These are phyloP conservation scores for Gastrolobium villosum DNA, from an alignment of 306 rosid species.

Conservation along the genomic window DNA sequence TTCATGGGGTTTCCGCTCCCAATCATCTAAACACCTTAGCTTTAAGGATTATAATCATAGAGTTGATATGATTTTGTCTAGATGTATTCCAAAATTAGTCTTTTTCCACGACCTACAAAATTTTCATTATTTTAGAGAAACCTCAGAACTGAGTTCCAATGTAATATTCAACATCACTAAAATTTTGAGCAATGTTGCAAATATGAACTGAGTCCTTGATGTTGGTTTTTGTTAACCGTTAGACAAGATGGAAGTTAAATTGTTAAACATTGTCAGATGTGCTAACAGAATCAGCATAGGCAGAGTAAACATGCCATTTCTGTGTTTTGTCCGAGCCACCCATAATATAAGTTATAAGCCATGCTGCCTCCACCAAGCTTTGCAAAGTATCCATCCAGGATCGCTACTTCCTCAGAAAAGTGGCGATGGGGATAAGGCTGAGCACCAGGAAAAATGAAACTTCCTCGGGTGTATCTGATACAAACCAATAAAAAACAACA, in stretches of 20 bases:
- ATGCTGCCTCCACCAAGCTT: too few relatives aligned
- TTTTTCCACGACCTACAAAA: background rate
- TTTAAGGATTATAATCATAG: background rate
- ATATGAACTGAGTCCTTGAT: conserved; percentile 18
- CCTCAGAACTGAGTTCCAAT: conserved; percentile 12
- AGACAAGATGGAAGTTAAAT: conserved; percentile 8
- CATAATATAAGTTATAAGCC: too few relatives aligned
- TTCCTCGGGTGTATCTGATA: too few relatives aligned
- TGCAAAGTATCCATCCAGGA: too few relatives aligned
- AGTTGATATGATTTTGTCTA: conserved; percentile 33
- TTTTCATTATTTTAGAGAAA: conserved; percentile 20
- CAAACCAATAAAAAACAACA: too few relatives aligned
- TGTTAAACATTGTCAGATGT: background rate
- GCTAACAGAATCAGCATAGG: too few relatives aligned
- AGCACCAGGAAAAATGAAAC: too few relatives aligned
- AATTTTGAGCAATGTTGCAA: conserved; percentile 24
- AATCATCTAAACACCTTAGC: conserved; percentile 16
- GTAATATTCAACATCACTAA: conserved; percentile 6
- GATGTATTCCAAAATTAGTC: background rate
- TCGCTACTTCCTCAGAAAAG: too few relatives aligned
- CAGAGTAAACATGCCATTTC: too few relatives aligned
- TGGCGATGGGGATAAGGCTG: too few relatives aligned
- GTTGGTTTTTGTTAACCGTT: conserved; percentile 5
- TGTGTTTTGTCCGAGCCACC: too few relatives aligned
- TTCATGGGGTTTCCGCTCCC: background rate